A percentile compares a stretch with the other conserved stretches of the same genome.
phyloP scores from a whole-genome alignment of 2,329 filamentous ascomycete genomes.

The Colletotrichum abscissum region DNA sequence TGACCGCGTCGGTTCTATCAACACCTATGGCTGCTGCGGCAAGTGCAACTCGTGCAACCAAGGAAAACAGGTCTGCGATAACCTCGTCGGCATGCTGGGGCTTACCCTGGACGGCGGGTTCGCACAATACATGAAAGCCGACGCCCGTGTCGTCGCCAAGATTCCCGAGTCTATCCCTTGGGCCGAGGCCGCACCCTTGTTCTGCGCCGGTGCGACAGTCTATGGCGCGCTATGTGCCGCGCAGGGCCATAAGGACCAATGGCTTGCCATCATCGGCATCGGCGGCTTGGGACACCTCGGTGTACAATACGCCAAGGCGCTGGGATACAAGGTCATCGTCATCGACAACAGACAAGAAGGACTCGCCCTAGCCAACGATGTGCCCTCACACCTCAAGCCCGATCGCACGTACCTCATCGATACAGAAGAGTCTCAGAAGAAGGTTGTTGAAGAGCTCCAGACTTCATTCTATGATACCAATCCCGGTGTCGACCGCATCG shows the following conservation, averaged over 20 bases:
- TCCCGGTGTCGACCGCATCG: conserved; percentile 38
- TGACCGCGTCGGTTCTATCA: conserved; percentile 61
- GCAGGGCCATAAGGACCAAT: conserved; percentile 35
- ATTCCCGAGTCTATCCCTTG: conserved; percentile 40
- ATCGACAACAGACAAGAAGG: conserved; percentile 38
- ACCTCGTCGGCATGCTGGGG: conserved; percentile 39
- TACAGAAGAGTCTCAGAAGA: conserved; percentile 26
- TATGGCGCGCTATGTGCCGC: conserved; percentile 37
- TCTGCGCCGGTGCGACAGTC: conserved; percentile 44
- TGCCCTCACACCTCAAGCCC: conserved; percentile 31
- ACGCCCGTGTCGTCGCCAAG: conserved; percentile 40
- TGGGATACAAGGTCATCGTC: conserved; percentile 40
- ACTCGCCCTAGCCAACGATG: conserved; percentile 33
- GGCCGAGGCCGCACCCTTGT: conserved; percentile 40
- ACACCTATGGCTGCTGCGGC: conserved; percentile 39
- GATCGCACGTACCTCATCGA: conserved; percentile 30
- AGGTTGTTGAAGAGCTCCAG: conserved; percentile 29
- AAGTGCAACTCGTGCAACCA: conserved; percentile 38
- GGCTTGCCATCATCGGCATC: conserved; percentile 41
- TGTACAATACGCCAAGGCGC: conserved; percentile 40
- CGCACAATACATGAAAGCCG: conserved; percentile 41
- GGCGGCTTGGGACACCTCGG: conserved; percentile 42
- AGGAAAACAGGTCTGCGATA: conserved; percentile 39
- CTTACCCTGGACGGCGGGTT: conserved; percentile 42
- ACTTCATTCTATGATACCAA: conserved; percentile 28